A percentile compares a stretch with the other conserved stretches of the same genome.
These are phyloP conservation scores for Cercophora sp. DNA, from an alignment of 495 filamentous ascomycete species.

Conservation along the genomic window DNA sequence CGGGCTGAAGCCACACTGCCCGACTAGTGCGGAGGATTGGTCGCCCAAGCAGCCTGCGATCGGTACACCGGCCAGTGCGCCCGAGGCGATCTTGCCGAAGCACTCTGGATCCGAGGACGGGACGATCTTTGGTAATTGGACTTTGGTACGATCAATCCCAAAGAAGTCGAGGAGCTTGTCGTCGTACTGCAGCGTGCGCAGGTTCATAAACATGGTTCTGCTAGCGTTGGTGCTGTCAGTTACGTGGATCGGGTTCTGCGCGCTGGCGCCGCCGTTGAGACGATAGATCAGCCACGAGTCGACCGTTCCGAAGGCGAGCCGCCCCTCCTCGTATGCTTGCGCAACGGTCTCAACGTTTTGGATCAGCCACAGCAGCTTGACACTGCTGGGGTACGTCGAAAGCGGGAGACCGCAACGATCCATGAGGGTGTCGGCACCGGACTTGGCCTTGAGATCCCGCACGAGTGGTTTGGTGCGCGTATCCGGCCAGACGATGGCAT, in stretches of 20 bases:
- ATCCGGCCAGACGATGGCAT: conserved; percentile 93
- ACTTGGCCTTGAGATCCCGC: conserved; percentile 67
- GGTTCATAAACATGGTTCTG: conserved; percentile 95
- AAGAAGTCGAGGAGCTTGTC: conserved; percentile 80
- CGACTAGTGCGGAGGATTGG: conserved; percentile 88
- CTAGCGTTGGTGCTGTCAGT: conserved; percentile 93
- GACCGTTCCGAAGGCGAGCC: conserved; percentile 87
- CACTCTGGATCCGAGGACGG: conserved; percentile 74
- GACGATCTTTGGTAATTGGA: conserved; percentile 79
- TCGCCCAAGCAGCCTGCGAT: conserved; percentile 90
- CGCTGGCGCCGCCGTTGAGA: conserved; percentile 74
- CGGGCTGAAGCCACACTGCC: conserved; percentile 83
- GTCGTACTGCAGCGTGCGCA: conserved; percentile 82
- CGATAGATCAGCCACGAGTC: conserved; percentile 91
- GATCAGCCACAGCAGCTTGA: conserved; percentile 85
- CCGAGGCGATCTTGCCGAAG: conserved; percentile 66
- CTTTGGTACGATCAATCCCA: conserved; percentile 67
- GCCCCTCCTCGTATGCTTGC: conserved; percentile 73
- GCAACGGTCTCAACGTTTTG: conserved; percentile 67
- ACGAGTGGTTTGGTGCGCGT: conserved; percentile 78
- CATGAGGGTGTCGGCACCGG: conserved; percentile 63
- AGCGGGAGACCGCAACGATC: conserved; percentile 82
- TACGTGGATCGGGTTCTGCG: conserved; percentile 59
- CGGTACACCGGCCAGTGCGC: conserved; percentile 66
- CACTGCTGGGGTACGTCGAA: conserved; percentile 89